Percentiles rank a stretch among this genome's conserved stretches.
Conservation (phyloP, 805 yeast species). For the Myxozyma nipponensis region DNA sequence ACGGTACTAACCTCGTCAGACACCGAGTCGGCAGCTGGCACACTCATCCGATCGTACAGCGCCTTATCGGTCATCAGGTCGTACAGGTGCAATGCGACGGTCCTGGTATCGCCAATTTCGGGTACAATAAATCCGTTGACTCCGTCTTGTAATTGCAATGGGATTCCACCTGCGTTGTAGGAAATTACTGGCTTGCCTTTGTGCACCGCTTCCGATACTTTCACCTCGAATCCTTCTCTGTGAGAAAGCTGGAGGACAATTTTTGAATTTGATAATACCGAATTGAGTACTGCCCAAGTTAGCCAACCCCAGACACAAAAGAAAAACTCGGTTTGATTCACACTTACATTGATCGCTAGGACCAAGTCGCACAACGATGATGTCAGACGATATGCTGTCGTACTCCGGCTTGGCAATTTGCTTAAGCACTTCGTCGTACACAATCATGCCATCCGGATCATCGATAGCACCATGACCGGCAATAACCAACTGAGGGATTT, state of each 20-base stretch:
- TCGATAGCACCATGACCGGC: constrained; percentile 28
- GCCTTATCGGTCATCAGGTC: constrained; percentile 13
- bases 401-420: constrained; percentile 10
- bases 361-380: constrained; percentile 22
- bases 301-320: background rate
- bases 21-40: constrained; percentile 13
- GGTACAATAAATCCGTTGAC: constrained; percentile 18
- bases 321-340: no score
- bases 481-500: constrained; percentile 28
- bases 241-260: constrained; percentile 25
- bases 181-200: constrained; percentile 26
- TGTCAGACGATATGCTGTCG: constrained; percentile 19
- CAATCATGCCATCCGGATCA: constrained; percentile 26
- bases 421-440: constrained; percentile 20
- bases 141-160: constrained; percentile 18
- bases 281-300: constrained; percentile 18
- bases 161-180: constrained; percentile 25
- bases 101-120: constrained; percentile 20
- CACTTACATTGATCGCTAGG: constrained; percentile 25
- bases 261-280: constrained; percentile 20
- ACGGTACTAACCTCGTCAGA: constrained; percentile 26
- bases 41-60: constrained; percentile 3
- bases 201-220: constrained; percentile 27
- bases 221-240: constrained; percentile 28
- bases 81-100: constrained; percentile 19